phyloP scores from a whole-genome alignment of 805 yeast species.

The Clavispora vitiphila region DNA sequence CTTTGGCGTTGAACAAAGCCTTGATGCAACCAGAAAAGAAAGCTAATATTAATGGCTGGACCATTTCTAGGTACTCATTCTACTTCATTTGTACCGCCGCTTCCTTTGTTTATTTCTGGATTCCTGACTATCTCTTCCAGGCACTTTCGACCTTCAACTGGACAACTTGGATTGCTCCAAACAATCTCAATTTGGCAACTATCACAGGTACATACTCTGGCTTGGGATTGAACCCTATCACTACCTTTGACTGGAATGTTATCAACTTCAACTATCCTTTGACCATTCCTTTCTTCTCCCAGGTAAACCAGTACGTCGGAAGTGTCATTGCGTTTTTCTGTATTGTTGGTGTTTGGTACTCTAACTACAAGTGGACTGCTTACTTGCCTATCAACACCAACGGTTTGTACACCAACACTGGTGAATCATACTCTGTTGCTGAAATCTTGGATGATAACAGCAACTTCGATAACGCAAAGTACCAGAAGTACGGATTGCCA shows the following conservation, averaged over 20 bases:
- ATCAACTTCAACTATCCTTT: conserved; percentile 26
- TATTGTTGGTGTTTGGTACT: conserved; percentile 24
- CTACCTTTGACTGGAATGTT: conserved; percentile 51
- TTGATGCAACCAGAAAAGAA: conserved; percentile 28
- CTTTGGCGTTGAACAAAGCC: conserved; percentile 45
- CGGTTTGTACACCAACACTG: conserved; percentile 22
- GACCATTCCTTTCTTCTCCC: conserved; percentile 27
- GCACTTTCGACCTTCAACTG: conserved; percentile 46
- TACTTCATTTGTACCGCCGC: conserved; percentile 16
- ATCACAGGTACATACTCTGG: conserved; percentile 47
- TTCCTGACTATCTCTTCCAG: conserved; percentile 39
- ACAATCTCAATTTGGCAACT: conserved; percentile 42
- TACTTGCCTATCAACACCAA: conserved; percentile 24
- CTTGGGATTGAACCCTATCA: conserved; percentile 49
- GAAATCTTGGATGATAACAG: conserved; percentile 10
- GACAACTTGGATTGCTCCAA: conserved; percentile 56
- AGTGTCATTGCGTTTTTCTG: conserved; percentile 18
- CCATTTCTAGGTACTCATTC: conserved; percentile 29
- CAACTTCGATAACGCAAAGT: conserved; percentile 15
- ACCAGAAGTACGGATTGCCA: conserved; percentile 18
- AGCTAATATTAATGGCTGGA: conserved; percentile 28
- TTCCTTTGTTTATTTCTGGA: conserved; percentile 41
- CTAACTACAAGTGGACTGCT: conserved; percentile 25
- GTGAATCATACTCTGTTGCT: conserved; percentile 17
- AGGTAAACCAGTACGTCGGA: conserved; percentile 21